Evolutionary conservation across 2,329 filamentous ascomycete species (phyloP), one percentile per base, ranked within the genome.

Genomic region (Cladosporium velox): DNA sequence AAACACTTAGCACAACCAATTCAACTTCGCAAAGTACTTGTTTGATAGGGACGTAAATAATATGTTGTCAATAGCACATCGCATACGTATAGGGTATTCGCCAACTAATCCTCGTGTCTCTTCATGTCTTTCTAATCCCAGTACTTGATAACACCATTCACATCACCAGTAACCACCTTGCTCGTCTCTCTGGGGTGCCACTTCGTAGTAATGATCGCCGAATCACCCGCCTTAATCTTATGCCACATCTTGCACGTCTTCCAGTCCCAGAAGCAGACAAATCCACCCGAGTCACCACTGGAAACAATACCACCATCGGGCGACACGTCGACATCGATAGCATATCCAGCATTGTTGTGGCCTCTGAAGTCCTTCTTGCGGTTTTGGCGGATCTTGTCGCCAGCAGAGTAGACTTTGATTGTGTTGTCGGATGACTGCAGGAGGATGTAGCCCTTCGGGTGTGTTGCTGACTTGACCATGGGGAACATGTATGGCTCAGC

Each of bases 191-290:
- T 91, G n/a, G 94, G 93, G 79, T 98, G 93, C 94, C 95, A 99
- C 77, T 91, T 91, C 66, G 95, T 87, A 71, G 90, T 91, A n/a
- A 92, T 92, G 64, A 97, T 85, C 5, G 93, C 88, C 63, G 90
- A 87, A 64, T 92, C 93, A 67, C 91, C 88, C 28, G 92, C 93
- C 79, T 91, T 87, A 70, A 99, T 88, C 85, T 98, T 98, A 81
- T 97, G 92, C 80, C 92, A 97, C 93, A 99, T 94, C 82, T 97
- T 98, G 79, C 94, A 96, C 47, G 93, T 97, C 86, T 99, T 99
- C 92, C 93, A 99, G 79, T 98, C 95, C 92, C 93, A 99, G 81
- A 98, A 97, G 79, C 91, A 96, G 58, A 97, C 88, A 74, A 87
- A 97, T 41, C 96, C 95, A 18, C 87, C 92, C 61, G 88, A 91